phyloP scores from a whole-genome alignment of 2,329 filamentous ascomycete species.

The Drechslerella coelobrocha region DNA sequence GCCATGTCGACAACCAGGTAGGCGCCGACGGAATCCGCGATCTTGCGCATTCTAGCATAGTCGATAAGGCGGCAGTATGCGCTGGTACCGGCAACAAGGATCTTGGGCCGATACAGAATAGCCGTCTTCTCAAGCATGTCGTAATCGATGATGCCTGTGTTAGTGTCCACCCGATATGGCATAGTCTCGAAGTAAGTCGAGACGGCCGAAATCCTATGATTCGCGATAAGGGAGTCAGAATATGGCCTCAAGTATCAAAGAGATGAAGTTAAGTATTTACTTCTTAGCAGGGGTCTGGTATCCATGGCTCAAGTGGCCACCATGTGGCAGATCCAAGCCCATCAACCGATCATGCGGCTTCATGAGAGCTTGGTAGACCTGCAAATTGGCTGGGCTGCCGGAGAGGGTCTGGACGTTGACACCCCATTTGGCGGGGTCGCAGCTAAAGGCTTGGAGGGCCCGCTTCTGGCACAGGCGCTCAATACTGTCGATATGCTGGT shows the following conservation, averaged over 20 bases:
- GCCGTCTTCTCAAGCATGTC: slow-evolving; percentile 89
- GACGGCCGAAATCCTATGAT: slow-evolving; percentile 81
- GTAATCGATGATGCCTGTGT: slow-evolving; percentile 97
- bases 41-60: slow-evolving; percentile 94
- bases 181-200: slow-evolving; percentile 99
- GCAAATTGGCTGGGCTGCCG: slow-evolving; percentile 93
- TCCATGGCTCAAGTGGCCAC: slow-evolving; percentile 92
- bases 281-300: slow-evolving; percentile 97
- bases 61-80: slow-evolving; percentile 98
- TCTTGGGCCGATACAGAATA: slow-evolving; percentile 90
- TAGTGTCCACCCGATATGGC: slow-evolving; percentile 87
- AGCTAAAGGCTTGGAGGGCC: slow-evolving; percentile 87
- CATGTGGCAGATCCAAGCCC: slow-evolving; percentile 93
- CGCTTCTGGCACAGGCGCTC: slow-evolving; percentile 94
- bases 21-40: slow-evolving; percentile 89
- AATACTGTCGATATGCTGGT: slow-evolving; percentile 97
- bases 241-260: slow-evolving; percentile 20
- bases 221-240: background rate
- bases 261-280: slow-evolving; percentile 61
- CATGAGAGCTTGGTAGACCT: slow-evolving; percentile 98
- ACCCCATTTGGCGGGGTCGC: slow-evolving; percentile 89
- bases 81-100: slow-evolving; percentile 93
- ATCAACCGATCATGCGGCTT: slow-evolving; percentile 94
- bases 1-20: slow-evolving; percentile 98
- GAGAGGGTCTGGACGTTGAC: slow-evolving; percentile 97